Evolutionary conservation across 2,329 filamentous ascomycete genomes (phyloP).

Genomic region (Alternaria panax): DNA sequence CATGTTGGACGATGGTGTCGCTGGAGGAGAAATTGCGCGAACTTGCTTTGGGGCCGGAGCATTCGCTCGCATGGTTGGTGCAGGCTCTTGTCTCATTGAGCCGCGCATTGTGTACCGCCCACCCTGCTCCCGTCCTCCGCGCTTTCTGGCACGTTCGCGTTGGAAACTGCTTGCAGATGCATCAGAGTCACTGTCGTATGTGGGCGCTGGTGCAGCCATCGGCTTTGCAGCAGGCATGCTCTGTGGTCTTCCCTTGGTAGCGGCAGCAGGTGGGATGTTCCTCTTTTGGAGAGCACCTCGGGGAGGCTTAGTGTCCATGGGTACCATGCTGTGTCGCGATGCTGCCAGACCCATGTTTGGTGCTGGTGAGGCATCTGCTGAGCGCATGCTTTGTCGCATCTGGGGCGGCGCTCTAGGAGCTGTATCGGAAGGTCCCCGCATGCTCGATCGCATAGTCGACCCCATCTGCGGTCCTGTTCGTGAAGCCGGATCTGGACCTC

Average conservation of each 20-base stretch:
- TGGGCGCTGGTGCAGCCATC: conserved; percentile 31
- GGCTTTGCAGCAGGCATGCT: conserved; percentile 31
- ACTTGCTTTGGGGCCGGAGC: conserved; percentile 46
- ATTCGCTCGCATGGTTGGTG: conserved; percentile 42
- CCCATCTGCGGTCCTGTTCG: conserved; percentile 23
- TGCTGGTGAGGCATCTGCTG: conserved; percentile 36
- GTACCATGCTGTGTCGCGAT: conserved; percentile 44
- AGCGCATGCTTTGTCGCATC: conserved; percentile 60
- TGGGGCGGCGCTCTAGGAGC: conserved; percentile 24
- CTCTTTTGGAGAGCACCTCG: conserved; percentile 51
- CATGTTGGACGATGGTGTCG: conserved; percentile 35
- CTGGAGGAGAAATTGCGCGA: conserved; percentile 53
- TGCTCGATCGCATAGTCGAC: conserved; percentile 47
- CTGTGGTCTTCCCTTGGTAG: conserved; percentile 36
- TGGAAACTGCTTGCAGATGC: conserved; percentile 77
- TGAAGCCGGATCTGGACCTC: conserved; percentile 12
- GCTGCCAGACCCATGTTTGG: conserved; percentile 41
- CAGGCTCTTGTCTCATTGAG: conserved; percentile 68
- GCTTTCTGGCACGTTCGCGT: conserved; percentile 64
- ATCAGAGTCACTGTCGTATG: conserved; percentile 53
- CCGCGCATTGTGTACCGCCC: conserved; percentile 69
- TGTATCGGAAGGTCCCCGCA: conserved; percentile 39
- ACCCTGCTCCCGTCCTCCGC: conserved; percentile 47
- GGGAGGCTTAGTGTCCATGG: conserved; percentile 34
- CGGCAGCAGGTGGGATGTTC: conserved; percentile 42